These are phyloP conservation scores for Aureobasidium sp. DNA, from an alignment of 2,329 filamentous ascomycete genomes.

Conservation along the genomic window DNA sequence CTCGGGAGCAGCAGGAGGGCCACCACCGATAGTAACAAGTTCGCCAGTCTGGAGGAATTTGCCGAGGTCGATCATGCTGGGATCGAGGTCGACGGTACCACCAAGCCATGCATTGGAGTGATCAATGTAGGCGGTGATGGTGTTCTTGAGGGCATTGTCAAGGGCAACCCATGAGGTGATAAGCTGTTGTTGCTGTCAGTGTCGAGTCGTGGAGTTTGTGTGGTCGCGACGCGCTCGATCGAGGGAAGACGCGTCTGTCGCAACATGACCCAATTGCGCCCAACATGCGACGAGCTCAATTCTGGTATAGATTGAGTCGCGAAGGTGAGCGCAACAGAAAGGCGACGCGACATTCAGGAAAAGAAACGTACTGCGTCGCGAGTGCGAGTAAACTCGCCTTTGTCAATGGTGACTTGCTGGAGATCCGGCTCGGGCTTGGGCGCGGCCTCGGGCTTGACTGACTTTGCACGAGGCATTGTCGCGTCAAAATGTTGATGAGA, in stretches of 20 bases:
- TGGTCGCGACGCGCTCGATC: constrained; percentile 14
- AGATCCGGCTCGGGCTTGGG: constrained; percentile 1
- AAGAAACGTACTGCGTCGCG: constrained; percentile 65
- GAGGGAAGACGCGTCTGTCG: constrained; percentile 10
- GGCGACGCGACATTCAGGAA: not conserved
- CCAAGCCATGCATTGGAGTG: constrained; percentile 79
- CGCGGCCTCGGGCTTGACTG: constrained; percentile 6
- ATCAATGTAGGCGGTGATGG: constrained; percentile 76
- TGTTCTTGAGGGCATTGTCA: constrained; percentile 67
- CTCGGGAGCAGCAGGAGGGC: constrained; percentile 17
- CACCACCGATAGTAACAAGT: constrained; percentile 1
- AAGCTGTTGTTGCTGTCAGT: constrained; percentile 50
- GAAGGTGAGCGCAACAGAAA: constrained; percentile 11
- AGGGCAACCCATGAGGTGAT: constrained; percentile 71
- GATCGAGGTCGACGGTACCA: constrained; percentile 24
- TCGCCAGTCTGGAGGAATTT: constrained; percentile 8
- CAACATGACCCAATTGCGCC: constrained; percentile 1
- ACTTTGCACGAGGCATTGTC: constrained; percentile 12
- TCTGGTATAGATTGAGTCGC: constrained; percentile 12
- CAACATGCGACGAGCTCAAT: constrained; percentile 5
- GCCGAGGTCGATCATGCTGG: constrained; percentile 10
- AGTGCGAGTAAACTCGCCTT: constrained; percentile 67
- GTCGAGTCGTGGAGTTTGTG: not conserved
- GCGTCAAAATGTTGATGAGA: not conserved
- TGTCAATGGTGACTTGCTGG: constrained; percentile 15